Base-by-base conservation (phyloP, 108 stramenopile species). In the Nannochloropsis salina region DNA sequence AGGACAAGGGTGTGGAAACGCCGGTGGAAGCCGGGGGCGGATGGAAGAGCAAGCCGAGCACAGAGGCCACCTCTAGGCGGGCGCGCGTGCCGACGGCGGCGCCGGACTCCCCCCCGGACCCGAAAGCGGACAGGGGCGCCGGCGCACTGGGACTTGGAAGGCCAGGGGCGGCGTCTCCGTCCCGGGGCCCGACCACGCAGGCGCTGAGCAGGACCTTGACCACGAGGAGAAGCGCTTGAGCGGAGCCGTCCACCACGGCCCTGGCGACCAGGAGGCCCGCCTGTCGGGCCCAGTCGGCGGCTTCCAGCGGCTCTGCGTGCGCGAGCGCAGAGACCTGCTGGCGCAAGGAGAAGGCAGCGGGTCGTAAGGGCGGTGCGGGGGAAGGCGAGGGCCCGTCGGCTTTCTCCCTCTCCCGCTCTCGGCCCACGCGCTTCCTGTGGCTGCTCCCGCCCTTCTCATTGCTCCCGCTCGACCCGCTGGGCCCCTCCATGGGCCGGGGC, bases 381-480 rank as follows among this genome's bases (percentile, higher is more conserved):
- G 47, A 10, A 12, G 47, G 12, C 10, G 47, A 9, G 9, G 47
- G 12, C 12, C 10, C 9, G 61, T n/a, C 4, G n/a, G 20, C 61
- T n/a, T 74, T n/a, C 61, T 74, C n/a, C 20, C 61, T 74, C n/a
- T 74, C 61, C 61, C n/a, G 15, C 61, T 74, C 61, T n/a, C n/a
- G 15, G 20, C n/a, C 61, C 61, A 5, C 20, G 2, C 61, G 61
- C 5, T 74, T 74, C n/a, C n/a, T 74, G 61, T n/a, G 61, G n/a
- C 61, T 74, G 61, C 61, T 74, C 20, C 61, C n/a, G 4, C 61
- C 2, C 20, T n/a, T 74, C 20, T n/a, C n/a, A n/a, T n/a, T 74
- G 61, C 61, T 74, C 61, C 61, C 61, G 61, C 61, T 74, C 5
- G 2, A 20, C 20, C 61, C n/a, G 5, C 4, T 74, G 4, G 20